phyloP scores from a whole-genome alignment of 2,329 filamentous ascomycete genomes.

The Aureobasidium sp. region DNA sequence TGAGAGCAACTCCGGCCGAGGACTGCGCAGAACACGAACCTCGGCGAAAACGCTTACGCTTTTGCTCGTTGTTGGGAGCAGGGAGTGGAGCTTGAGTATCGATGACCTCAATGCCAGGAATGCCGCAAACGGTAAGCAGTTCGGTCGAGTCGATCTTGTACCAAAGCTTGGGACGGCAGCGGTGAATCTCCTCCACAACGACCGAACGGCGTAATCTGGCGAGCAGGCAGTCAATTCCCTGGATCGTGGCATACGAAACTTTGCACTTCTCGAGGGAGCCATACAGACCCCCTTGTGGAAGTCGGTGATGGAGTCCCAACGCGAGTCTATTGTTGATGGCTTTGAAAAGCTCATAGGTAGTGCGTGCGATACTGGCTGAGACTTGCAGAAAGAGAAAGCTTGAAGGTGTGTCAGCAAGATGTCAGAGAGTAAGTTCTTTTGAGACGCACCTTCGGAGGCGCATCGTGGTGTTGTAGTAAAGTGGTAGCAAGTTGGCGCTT shows the following conservation, averaged over 20 bases:
- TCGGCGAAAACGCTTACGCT: conserved; percentile 84
- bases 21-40: no score
- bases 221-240: conserved; percentile 82
- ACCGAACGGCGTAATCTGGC: conserved; percentile 96
- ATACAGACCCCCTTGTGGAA: conserved; percentile 56
- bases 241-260: conserved; percentile 94
- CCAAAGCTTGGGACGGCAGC: conserved; percentile 78
- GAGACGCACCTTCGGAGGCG: no score
- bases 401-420: no score
- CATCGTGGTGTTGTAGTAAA: no score
- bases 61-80: conserved; percentile 70
- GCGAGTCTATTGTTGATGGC: no score
- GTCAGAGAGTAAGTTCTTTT: no score
- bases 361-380: no score
- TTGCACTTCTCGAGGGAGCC: conserved; percentile 78
- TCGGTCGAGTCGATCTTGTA: conserved; percentile 39
- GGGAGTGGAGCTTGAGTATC: conserved; percentile 71
- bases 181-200: conserved; percentile 78
- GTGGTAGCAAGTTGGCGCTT: not conserved
- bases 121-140: conserved; percentile 27
- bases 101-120: conserved; percentile 30
- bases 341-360: no score
- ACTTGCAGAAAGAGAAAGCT: no score
- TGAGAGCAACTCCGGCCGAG: no score
- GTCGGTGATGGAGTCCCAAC: conserved; percentile 63